Conservation (phyloP, 2,329 filamentous ascomycete genomes). For the Thielaviopsis musarum region DNA sequence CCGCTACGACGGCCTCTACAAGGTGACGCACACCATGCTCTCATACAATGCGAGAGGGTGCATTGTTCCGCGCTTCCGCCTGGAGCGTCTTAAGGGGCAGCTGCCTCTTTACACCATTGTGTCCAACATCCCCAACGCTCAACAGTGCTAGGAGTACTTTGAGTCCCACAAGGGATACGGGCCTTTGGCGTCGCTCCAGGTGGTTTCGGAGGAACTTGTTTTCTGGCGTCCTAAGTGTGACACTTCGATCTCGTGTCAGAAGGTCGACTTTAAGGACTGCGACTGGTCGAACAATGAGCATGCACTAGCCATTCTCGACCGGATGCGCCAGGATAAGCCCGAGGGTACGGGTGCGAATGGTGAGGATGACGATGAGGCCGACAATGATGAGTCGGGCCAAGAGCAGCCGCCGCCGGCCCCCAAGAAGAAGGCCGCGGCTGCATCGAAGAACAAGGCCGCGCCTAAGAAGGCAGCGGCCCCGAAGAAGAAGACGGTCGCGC, state of each 20-base stretch:
- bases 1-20: constrained; percentile 9
- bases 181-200: constrained; percentile 2
- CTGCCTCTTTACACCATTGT: constrained; percentile 7
- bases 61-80: constrained; percentile 4
- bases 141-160: constrained; percentile 9
- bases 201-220: neutral
- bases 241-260: neutral
- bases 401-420: too few species aligned
- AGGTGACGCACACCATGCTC: constrained; percentile 5
- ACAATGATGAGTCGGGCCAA: neutral
- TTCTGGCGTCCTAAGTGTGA: neutral
- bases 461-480: too few species aligned
- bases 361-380: neutral
- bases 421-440: too few species aligned
- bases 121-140: constrained; percentile 6
- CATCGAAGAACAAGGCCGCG: too few species aligned
- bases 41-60: constrained; percentile 7
- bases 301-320: neutral
- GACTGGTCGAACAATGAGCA: neutral
- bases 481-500: too few species aligned
- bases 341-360: neutral
- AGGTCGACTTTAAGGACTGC: neutral
- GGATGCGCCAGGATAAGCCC: neutral
- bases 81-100: neutral
- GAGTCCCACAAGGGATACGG: constrained; percentile 11